These are phyloP conservation scores for Pestalotiopsis sp. DNA, from an alignment of 2,329 filamentous ascomycete species.

Conservation along the genomic window DNA sequence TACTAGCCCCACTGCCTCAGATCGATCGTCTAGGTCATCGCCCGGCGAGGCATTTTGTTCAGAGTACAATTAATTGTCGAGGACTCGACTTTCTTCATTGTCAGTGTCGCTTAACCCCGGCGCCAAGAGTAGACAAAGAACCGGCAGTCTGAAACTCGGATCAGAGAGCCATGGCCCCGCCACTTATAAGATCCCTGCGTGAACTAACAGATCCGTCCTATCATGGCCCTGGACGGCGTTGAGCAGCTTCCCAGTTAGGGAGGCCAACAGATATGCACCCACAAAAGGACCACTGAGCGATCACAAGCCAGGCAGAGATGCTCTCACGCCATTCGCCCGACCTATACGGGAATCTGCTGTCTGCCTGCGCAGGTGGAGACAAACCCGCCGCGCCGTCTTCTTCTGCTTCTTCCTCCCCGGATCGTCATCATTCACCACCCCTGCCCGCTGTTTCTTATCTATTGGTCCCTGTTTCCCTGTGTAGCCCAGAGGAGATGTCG, in stretches of 20 bases:
- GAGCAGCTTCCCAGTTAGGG: slow-evolving; percentile 11
- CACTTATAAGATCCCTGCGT: neutral
- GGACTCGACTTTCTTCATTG: neutral
- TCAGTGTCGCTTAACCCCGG: neutral
- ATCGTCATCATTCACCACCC: neutral
- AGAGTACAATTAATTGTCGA: neutral
- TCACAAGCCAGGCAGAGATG: slow-evolving; percentile 1
- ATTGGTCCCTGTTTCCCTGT: neutral
- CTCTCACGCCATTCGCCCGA: neutral
- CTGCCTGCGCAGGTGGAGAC: neutral
- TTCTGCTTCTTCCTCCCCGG: neutral
- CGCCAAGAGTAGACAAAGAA: neutral
- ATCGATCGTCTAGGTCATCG: neutral
- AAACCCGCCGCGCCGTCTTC: neutral
- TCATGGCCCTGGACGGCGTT: neutral
- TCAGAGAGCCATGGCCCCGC: too few species aligned
- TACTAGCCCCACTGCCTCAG: neutral
- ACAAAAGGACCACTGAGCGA: neutral
- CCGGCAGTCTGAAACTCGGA: slow-evolving; percentile 2
- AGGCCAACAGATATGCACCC: slow-evolving; percentile 2
- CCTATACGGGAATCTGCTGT: neutral
- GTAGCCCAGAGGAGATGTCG: neutral
- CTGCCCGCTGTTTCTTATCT: slow-evolving; percentile 6
- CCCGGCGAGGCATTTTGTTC: neutral
- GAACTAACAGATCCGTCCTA: neutral